Conservation (phyloP, 768 basidiomycete species). For the Wakefieldia striispora region DNA sequence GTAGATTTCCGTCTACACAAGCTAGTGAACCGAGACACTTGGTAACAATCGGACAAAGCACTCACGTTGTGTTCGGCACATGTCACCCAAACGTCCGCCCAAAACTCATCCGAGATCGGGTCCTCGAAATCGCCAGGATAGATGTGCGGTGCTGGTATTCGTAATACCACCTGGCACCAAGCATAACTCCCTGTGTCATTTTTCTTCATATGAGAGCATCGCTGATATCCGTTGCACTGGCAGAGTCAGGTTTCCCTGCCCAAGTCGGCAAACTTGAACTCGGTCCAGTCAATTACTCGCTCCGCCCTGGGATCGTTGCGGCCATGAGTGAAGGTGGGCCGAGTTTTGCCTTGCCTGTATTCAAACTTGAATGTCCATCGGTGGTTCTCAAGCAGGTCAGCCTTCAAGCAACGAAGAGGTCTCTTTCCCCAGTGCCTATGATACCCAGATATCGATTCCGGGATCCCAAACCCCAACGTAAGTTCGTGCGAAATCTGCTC, state of each 20-base stretch:
- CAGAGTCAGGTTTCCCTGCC: conserved; percentile 40
- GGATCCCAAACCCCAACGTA: conserved; percentile 55
- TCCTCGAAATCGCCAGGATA: conserved; percentile 83
- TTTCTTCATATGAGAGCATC: neutral
- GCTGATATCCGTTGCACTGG: neutral
- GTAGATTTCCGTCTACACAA: conserved; percentile 83
- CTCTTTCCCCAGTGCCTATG: conserved; percentile 68
- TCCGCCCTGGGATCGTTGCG: conserved; percentile 75
- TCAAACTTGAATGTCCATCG: conserved; percentile 26
- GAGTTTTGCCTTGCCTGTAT: conserved; percentile 32
- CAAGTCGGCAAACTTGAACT: conserved; percentile 46
- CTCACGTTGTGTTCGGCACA: conserved; percentile 86
- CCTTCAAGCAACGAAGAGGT: conserved; percentile 39
- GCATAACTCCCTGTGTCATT: conserved; percentile 38
- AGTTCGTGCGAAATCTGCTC: neutral
- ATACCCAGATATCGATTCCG: conserved; percentile 64
- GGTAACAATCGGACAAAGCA: conserved; percentile 6
- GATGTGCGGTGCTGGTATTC: conserved; percentile 66
- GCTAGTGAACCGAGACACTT: neutral
- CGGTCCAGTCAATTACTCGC: conserved; percentile 65
- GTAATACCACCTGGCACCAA: conserved; percentile 47
- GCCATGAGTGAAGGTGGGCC: conserved; percentile 54
- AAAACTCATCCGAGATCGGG: conserved; percentile 83
- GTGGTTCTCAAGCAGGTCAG: conserved; percentile 26
- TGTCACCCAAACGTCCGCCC: conserved; percentile 87